Conservation (phyloP, 2,329 filamentous ascomycete species). For the Fonsecaea erecta region DNA sequence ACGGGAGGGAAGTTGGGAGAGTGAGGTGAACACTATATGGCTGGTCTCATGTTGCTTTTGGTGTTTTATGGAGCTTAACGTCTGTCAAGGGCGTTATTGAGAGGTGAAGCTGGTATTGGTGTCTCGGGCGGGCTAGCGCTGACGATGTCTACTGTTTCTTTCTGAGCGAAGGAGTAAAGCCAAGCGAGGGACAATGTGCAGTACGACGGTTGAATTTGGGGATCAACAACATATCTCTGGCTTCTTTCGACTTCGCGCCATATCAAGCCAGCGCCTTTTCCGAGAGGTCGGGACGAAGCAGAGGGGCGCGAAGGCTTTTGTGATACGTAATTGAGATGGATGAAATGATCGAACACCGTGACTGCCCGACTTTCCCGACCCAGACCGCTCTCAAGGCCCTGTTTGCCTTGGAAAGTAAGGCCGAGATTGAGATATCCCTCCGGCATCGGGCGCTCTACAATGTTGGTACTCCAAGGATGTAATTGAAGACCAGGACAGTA, state of each 20-base stretch:
- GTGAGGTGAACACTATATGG: background rate
- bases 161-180: background rate
- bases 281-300: background rate
- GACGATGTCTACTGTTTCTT: background rate
- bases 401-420: background rate
- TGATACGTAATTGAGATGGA: background rate
- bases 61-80: background rate
- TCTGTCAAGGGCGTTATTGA: background rate
- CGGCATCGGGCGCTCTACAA: background rate
- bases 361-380: background rate
- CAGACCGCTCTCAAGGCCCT: background rate
- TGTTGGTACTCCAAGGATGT: background rate
- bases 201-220: background rate
- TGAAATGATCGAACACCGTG: background rate
- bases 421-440: background rate
- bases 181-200: background rate
- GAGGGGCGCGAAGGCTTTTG: background rate
- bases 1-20: constrained; percentile 35
- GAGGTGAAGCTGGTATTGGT: background rate
- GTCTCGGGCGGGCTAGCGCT: background rate
- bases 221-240: background rate
- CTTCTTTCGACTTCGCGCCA: background rate
- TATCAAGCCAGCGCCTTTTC: background rate
- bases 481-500: background rate
- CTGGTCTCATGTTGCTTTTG: background rate